Evolutionary conservation across 345 rosid genomes (phyloP).

Genomic region (Psidium guajava): DNA sequence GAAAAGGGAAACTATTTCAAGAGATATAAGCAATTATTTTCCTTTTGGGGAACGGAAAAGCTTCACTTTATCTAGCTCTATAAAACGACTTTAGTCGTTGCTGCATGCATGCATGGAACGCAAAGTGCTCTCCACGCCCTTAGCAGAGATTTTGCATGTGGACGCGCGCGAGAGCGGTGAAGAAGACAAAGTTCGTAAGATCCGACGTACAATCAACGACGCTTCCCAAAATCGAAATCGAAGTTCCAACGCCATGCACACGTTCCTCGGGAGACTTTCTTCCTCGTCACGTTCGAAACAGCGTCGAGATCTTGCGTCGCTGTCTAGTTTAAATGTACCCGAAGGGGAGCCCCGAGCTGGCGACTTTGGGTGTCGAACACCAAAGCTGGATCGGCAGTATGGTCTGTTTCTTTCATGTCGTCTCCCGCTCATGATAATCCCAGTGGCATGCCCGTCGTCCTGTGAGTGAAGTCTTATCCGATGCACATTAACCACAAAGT

Average conservation of each 20-base stretch:
- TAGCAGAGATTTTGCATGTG: background rate
- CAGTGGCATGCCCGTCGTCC: background rate
- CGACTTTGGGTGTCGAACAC: background rate
- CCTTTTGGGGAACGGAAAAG: background rate
- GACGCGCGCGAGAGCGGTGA: background rate
- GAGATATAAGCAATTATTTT: background rate
- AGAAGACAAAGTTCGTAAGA: background rate
- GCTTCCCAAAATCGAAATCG: background rate
- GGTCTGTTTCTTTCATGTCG: background rate
- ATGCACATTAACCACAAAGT: background rate
- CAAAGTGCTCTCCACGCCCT: background rate
- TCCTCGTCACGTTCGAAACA: background rate
- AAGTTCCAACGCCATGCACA: background rate
- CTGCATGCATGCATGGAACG: background rate
- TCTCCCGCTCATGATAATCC: background rate
- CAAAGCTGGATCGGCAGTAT: background rate
- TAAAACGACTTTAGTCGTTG: background rate
- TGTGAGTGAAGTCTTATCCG: background rate
- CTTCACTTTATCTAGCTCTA: background rate
- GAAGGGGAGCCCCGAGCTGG: background rate
- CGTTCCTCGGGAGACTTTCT: background rate
- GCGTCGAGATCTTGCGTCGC: background rate
- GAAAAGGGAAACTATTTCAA: too few species aligned
- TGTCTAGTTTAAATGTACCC: background rate
- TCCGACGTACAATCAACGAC: background rate